Percentiles rank a stretch among this genome's conserved stretches.
phyloP scores from a whole-genome alignment of 148 eudicot genomes.

The Vaccinium corymbosum region DNA sequence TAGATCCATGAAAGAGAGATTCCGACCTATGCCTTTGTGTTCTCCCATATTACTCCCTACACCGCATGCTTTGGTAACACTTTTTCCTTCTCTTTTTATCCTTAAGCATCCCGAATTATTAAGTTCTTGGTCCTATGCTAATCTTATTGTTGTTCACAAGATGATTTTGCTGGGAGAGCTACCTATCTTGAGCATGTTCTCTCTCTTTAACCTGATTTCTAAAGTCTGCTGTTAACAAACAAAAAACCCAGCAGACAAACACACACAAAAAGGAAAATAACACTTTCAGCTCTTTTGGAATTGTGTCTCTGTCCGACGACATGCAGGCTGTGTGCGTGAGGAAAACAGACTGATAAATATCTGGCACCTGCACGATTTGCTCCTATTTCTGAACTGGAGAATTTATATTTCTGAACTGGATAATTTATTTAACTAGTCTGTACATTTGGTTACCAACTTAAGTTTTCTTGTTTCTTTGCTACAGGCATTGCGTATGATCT shows the following conservation, averaged over 20 bases:
- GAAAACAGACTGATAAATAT: neutral
- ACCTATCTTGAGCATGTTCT: neutral
- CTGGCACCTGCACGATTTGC: neutral
- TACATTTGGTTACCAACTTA: neutral
- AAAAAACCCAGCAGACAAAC: neutral
- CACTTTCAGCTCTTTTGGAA: neutral
- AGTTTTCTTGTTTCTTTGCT: slow-evolving; percentile 15
- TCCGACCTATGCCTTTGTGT: slow-evolving; percentile 92
- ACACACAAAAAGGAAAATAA: neutral
- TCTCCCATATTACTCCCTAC: slow-evolving; percentile 90
- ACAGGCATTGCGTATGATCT: slow-evolving; percentile 89
- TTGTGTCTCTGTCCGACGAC: neutral
- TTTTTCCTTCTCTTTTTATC: neutral
- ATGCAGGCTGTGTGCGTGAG: slow-evolving; percentile 11
- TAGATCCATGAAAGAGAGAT: slow-evolving; percentile 73
- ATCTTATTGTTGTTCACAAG: neutral
- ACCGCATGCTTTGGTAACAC: slow-evolving; percentile 87
- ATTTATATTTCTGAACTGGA: neutral
- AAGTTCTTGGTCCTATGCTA: neutral
- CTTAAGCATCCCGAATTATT: neutral
- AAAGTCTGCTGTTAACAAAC: neutral
- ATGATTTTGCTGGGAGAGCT: neutral
- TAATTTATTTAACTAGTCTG: neutral
- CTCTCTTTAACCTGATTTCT: neutral
- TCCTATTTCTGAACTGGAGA: neutral